Percentiles rank a stretch among this genome's conserved stretches.
Conservation (phyloP, 2,329 filamentous ascomycete genomes). For the Coniella vitis region DNA sequence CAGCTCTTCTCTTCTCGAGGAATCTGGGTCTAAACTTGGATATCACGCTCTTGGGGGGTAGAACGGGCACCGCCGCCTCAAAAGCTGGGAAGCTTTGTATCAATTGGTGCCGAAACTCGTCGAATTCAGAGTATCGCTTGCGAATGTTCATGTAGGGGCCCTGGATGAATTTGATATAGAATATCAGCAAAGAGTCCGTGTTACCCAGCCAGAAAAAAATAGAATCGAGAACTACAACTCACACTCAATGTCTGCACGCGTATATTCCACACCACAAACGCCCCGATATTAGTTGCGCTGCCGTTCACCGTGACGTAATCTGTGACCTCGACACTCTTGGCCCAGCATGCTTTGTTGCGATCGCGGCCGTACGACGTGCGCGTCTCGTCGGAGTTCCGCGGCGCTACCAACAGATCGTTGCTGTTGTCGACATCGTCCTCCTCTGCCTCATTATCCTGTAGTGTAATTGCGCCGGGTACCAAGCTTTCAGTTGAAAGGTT, state of each 20-base stretch:
- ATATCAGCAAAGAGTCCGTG: not conserved
- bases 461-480: constrained; percentile 50
- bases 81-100: constrained; percentile 78
- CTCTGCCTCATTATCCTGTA: constrained; percentile 55
- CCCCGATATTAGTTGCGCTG: constrained; percentile 57
- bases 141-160: constrained; percentile 56
- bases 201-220: not conserved
- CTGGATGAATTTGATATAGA: constrained; percentile 28
- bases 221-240: constrained; percentile 26
- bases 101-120: constrained; percentile 68
- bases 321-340: constrained; percentile 53
- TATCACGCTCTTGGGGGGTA: constrained; percentile 87
- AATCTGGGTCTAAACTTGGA: constrained; percentile 81
- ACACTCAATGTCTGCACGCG: constrained; percentile 80
- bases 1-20: constrained; percentile 73
- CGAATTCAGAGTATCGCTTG: constrained; percentile 89
- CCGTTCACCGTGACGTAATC: constrained; percentile 52
- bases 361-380: constrained; percentile 23
- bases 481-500: constrained; percentile 43
- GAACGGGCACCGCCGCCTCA: constrained; percentile 73
- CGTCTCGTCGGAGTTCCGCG: constrained; percentile 9
- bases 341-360: constrained; percentile 56
- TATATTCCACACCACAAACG: constrained; percentile 94
- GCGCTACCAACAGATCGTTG: constrained; percentile 4
- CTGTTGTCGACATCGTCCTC: constrained; percentile 34